phyloP scores from a whole-genome alignment of 768 basidiomycete genomes.

The Trichaptum fuscoviolaceum region DNA sequence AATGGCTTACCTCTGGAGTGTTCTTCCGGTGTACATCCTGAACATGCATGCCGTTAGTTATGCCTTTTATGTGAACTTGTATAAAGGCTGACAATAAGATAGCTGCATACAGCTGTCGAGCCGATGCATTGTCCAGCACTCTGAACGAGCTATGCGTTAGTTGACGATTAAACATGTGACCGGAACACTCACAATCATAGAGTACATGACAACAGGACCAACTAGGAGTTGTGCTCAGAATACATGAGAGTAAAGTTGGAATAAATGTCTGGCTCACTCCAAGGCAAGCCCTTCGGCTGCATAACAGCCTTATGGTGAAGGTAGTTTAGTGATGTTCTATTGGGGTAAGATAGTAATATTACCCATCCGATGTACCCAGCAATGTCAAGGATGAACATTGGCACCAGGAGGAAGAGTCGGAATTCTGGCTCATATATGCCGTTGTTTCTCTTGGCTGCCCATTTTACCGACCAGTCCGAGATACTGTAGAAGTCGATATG shows the following conservation, averaged over 20 bases:
- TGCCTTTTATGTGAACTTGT: not conserved
- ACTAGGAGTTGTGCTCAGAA: not conserved
- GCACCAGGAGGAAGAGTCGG: constrained; percentile 34
- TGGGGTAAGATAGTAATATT: not conserved
- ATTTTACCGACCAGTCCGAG: constrained; percentile 36
- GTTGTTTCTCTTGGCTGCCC: constrained; percentile 37
- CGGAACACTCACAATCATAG: not conserved
- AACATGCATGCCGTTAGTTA: not conserved
- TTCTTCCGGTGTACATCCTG: not conserved
- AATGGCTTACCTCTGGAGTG: not conserved
- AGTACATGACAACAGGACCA: not conserved
- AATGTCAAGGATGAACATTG: constrained; percentile 35
- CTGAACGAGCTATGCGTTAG: not conserved
- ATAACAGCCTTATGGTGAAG: not conserved
- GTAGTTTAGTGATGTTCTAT: not conserved
- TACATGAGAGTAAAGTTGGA: not conserved
- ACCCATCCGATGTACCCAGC: constrained; percentile 45
- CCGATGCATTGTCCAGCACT: not conserved
- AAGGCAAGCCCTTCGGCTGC: not conserved
- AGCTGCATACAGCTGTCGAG: not conserved
- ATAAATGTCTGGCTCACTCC: not conserved
- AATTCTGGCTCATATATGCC: constrained; percentile 45
- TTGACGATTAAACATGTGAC: not conserved
- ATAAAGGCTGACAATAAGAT: not conserved
- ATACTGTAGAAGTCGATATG: not conserved